Percentiles rank a stretch among this genome's conserved stretches.
Evolutionary conservation across 2,329 filamentous ascomycete genomes (phyloP).

Genomic region (Fusarium sarcochroum): DNA sequence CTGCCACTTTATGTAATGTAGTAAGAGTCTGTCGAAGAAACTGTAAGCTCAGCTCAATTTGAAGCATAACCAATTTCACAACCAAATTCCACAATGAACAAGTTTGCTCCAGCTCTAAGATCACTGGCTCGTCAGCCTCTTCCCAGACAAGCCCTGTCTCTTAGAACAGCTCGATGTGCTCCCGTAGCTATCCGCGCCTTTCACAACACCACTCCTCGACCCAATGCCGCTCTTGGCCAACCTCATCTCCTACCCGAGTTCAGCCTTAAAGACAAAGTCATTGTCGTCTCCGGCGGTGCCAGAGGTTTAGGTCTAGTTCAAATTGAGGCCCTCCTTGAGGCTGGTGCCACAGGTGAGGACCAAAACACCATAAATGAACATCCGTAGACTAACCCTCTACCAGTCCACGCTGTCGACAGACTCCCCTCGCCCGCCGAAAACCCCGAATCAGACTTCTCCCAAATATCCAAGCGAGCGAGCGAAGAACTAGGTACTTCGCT

Average conservation of each 20-base stretch:
- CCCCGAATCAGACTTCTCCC: conserved; percentile 70
- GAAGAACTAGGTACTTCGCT: conserved; percentile 76
- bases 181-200: conserved; percentile 37
- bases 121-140: conserved; percentile 39
- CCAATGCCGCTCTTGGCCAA: conserved; percentile 35
- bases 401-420: conserved; percentile 77
- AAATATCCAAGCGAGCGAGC: conserved; percentile 72
- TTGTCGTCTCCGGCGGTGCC: conserved; percentile 82
- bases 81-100: conserved; percentile 42
- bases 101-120: conserved; percentile 42
- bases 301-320: conserved; percentile 84
- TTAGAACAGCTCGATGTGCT: conserved; percentile 18
- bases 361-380: background rate
- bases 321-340: conserved; percentile 83
- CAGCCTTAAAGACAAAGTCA: conserved; percentile 78
- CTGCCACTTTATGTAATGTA: background rate
- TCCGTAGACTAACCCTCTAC: conserved; percentile 17
- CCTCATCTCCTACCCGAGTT: conserved; percentile 76
- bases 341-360: conserved; percentile 74
- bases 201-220: conserved; percentile 39
- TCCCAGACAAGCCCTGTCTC: conserved; percentile 21
- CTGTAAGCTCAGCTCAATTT: background rate
- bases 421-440: conserved; percentile 65
- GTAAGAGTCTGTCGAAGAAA: background rate
- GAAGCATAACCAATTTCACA: background rate